phyloP scores from a whole-genome alignment of 345 rosid genomes.

The Heritiera fomes region DNA sequence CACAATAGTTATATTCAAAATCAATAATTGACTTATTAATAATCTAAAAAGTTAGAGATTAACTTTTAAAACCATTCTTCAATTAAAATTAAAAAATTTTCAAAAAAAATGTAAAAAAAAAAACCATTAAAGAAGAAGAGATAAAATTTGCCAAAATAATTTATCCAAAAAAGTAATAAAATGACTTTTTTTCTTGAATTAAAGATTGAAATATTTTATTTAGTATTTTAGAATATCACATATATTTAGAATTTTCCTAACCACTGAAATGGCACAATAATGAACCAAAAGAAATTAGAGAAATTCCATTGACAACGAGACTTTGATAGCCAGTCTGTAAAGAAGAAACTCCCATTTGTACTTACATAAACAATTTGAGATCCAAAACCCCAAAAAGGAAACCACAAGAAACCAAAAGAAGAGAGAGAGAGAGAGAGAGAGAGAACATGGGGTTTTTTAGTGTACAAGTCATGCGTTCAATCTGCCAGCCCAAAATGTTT shows the following conservation, averaged over 20 bases:
- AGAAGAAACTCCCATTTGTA: slow-evolving; percentile 32
- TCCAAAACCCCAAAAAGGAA: slow-evolving; percentile 30
- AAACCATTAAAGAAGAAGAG: too few relatives aligned
- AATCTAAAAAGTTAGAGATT: too few relatives aligned
- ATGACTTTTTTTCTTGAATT: too few relatives aligned
- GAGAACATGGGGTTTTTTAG: slow-evolving; percentile 13
- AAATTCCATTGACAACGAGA: not conserved
- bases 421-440: not conserved
- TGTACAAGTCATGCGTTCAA: slow-evolving; percentile 18
- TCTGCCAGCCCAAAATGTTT: slow-evolving; percentile 17
- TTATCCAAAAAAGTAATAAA: too few relatives aligned
- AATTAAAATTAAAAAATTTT: too few relatives aligned
- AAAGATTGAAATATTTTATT: too few relatives aligned
- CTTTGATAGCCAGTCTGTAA: slow-evolving; percentile 38
- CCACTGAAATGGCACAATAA: not conserved
- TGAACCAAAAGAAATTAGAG: slow-evolving; percentile 6
- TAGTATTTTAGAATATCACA: too few relatives aligned
- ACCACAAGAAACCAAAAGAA: not conserved
- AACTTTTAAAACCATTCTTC: too few relatives aligned
- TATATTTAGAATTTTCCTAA: not conserved
- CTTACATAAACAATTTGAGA: slow-evolving; percentile 15
- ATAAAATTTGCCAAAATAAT: too few relatives aligned
- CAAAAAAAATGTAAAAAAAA: too few relatives aligned
- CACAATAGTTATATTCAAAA: too few relatives aligned
- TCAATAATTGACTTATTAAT: too few relatives aligned